phyloP scores from a whole-genome alignment of 192 early-diverging fungal genomes.

The Entomortierella beljakovae region DNA sequence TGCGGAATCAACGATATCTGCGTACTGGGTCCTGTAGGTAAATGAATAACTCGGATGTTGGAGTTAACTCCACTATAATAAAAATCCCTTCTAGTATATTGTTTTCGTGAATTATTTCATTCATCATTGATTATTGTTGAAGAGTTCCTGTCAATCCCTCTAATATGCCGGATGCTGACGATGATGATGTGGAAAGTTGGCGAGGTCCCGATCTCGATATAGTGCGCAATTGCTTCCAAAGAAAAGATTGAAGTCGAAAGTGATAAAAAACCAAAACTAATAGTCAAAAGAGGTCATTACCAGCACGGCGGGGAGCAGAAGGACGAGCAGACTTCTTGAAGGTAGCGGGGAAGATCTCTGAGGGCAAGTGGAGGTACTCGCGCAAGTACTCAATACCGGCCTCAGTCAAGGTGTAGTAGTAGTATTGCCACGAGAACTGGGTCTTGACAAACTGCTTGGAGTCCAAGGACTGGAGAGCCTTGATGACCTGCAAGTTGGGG shows the following conservation, averaged over 20 bases:
- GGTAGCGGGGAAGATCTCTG: conserved; percentile 97
- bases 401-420: conserved; percentile 99
- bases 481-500: conserved; percentile 99
- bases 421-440: conserved; percentile 99
- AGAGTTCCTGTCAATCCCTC: no score
- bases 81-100: no score
- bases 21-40: no score
- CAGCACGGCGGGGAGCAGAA: conserved; percentile 74
- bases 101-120: no score
- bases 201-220: not conserved
- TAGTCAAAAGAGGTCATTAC: conserved; percentile 54
- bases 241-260: not conserved
- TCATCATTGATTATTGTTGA: no score
- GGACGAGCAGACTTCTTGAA: conserved; percentile 95
- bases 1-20: no score
- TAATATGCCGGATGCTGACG: no score
- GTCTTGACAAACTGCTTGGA: conserved; percentile 95
- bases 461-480: conserved; percentile 96
- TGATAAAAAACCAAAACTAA: conserved; percentile 3
- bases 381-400: conserved; percentile 98
- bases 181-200: no score
- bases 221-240: not conserved
- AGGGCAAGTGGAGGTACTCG: conserved; percentile 96
- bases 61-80: no score
- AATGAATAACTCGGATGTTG: no score